Evolutionary conservation across 2,329 filamentous ascomycete genomes (phyloP), one percentile per base, ranked within the genome.

Genomic region (Emergomyces orientalis): DNA sequence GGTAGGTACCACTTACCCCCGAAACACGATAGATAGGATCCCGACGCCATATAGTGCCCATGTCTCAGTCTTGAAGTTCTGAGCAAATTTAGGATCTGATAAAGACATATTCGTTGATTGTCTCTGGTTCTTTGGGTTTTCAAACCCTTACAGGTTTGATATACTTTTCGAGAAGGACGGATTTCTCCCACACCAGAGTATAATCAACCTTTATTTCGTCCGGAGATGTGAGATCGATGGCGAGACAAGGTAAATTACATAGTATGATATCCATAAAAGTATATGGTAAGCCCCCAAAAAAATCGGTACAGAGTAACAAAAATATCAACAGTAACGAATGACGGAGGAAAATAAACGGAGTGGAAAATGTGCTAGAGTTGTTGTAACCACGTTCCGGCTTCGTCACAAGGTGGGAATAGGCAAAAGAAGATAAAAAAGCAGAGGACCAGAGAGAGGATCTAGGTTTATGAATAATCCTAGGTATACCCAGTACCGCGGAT

Each of bases 1-100:
- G 41, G 77, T 78, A 56, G 70, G 65, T 67, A 75, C 78, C 47
- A 71, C 76, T 72, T 63, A 78, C 76, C 73, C 73, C 73, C 76
- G 69, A 52, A 77, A 65, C 5, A 71, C 63, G 30, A 73, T 72
- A 58, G 74, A 70, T 11, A 76, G 63, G 32, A 77, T 71, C 13
- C 76, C 76, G 4, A 78, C 71, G 13, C 66, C 69, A 61, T 77
- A 79, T 19, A 79, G 67, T 41, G 71, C 68, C 76, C 63, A 64
- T 43, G 63, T 76, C 67, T 76, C 74, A 47, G 66, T 69, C 37
- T 68, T 66, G 63, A 76, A 76, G 7, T 63, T 58, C 22, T 66
- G 69, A 41, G 67, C 64, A 54, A 69, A 69, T 39, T 73, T 59
- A 51, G 45, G 25, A 25, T 61, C 59, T 5, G 25, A 27, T 9